phyloP scores from a whole-genome alignment of 2,329 filamentous ascomycete genomes.

The Fusarium begoniae region DNA sequence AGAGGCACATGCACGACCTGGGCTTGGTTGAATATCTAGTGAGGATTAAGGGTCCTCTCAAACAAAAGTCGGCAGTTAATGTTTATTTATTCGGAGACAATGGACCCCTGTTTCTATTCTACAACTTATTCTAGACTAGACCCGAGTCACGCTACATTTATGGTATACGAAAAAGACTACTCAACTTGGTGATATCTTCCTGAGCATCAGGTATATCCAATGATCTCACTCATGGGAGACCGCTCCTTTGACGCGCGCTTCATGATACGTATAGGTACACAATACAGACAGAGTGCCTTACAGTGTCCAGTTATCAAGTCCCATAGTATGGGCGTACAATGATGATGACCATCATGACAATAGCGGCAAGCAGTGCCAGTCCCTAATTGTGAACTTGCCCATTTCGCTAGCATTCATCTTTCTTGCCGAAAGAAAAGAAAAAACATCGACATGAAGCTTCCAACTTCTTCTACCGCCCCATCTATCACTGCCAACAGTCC shows the following conservation, averaged over 20 bases:
- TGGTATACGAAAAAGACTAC: background rate
- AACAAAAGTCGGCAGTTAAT: background rate
- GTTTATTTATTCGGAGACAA: background rate
- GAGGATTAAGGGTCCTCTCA: slow-evolving; percentile 1
- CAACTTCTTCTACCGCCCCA: slow-evolving; percentile 15
- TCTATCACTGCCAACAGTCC: slow-evolving; percentile 20
- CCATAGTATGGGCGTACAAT: background rate
- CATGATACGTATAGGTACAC: background rate
- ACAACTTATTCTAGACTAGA: background rate
- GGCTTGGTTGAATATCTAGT: background rate
- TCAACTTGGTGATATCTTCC: slow-evolving; percentile 26
- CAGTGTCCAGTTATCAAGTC: background rate
- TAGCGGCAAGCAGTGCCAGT: background rate
- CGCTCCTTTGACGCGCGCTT: background rate
- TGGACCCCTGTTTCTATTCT: background rate
- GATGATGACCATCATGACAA: background rate
- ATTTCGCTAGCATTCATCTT: background rate
- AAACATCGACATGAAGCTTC: slow-evolving; percentile 3
- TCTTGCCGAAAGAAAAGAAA: background rate
- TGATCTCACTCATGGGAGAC: background rate
- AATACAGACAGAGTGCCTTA: background rate
- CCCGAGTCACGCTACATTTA: background rate
- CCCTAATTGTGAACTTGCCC: background rate
- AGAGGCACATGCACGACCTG: background rate
- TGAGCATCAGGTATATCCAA: slow-evolving; percentile 31